Evolutionary conservation across 371 early-diverging fungal species (phyloP).

Genomic region (Mucor plumbeus): DNA sequence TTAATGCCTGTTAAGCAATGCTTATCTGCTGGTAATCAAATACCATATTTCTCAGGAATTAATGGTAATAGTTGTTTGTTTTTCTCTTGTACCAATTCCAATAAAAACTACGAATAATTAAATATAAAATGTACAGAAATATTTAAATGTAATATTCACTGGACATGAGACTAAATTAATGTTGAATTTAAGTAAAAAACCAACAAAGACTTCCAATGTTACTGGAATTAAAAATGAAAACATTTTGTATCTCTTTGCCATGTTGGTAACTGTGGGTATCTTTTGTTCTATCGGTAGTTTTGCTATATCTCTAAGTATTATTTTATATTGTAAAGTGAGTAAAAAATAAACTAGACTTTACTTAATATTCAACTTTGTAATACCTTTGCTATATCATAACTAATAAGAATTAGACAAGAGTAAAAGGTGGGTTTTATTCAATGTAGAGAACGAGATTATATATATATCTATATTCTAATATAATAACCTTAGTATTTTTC

Average conservation of each 20-base stretch:
- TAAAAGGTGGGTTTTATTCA: no score
- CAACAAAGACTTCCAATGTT: slow-evolving; percentile 61
- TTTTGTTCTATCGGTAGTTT: slow-evolving; percentile 81
- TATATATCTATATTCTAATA: no score
- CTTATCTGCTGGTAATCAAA: slow-evolving; percentile 92
- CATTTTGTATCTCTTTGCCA: slow-evolving; percentile 88
- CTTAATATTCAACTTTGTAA: no score
- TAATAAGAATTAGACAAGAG: no score
- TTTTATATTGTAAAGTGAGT: not conserved
- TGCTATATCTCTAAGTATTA: slow-evolving; percentile 46
- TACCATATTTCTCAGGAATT: slow-evolving; percentile 88
- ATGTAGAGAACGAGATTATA: no score
- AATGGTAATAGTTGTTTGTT: slow-evolving; percentile 89
- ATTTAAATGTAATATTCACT: slow-evolving; percentile 60
- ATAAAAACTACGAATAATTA: slow-evolving; percentile 64
- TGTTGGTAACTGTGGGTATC: slow-evolving; percentile 83
- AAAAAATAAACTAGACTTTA: no score
- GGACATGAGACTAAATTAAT: slow-evolving; percentile 91
- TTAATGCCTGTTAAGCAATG: slow-evolving; percentile 89
- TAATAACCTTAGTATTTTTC: no score
- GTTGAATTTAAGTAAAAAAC: slow-evolving; percentile 76
- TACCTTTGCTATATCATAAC: no score
- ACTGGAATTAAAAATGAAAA: slow-evolving; percentile 91
- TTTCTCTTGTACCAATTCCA: slow-evolving; percentile 86
- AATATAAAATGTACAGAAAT: not conserved